Evolutionary conservation across 2,329 filamentous ascomycete species (phyloP).

Genomic region (Aureobasidium sp.): DNA sequence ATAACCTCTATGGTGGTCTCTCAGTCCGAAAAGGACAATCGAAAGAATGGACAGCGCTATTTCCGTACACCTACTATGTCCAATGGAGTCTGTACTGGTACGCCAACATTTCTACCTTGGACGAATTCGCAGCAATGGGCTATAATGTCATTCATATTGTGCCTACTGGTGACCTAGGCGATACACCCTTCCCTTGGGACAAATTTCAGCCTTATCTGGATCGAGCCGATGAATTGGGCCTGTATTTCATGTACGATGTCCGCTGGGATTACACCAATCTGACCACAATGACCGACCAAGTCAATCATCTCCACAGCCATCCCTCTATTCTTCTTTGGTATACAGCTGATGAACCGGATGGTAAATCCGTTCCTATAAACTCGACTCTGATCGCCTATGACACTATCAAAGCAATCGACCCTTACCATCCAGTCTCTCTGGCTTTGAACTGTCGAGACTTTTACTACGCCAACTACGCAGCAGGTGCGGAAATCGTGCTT

Average conservation of each 20-base stretch:
- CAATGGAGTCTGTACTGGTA: constrained; percentile 30
- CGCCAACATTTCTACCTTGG: constrained; percentile 29
- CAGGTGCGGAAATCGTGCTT: constrained; percentile 52
- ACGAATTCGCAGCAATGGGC: constrained; percentile 32
- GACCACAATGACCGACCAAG: constrained; percentile 30
- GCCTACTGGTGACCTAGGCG: constrained; percentile 18
- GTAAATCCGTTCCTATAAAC: constrained; percentile 47
- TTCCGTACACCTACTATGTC: constrained; percentile 40
- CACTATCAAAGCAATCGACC: constrained; percentile 44
- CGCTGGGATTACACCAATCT: constrained; percentile 34
- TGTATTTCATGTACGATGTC: constrained; percentile 43
- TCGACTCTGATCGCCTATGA: constrained; percentile 36
- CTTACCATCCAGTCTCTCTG: constrained; percentile 53
- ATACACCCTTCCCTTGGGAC: constrained; percentile 34
- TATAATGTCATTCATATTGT: constrained; percentile 42
- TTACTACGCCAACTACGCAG: constrained; percentile 49
- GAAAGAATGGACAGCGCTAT: constrained; percentile 30
- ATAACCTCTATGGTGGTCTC: constrained; percentile 39
- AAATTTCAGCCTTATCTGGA: constrained; percentile 36
- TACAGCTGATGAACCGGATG: constrained; percentile 49
- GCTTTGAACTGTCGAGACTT: constrained; percentile 57
- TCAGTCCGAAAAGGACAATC: constrained; percentile 30
- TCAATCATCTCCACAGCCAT: constrained; percentile 27
- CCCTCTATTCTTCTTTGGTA: constrained; percentile 39
- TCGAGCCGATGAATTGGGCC: constrained; percentile 35